Percentiles rank a stretch among this genome's conserved stretches.
phyloP scores from a whole-genome alignment of 1,284 basidiomycete genomes.

The Volvariella volvacea region DNA sequence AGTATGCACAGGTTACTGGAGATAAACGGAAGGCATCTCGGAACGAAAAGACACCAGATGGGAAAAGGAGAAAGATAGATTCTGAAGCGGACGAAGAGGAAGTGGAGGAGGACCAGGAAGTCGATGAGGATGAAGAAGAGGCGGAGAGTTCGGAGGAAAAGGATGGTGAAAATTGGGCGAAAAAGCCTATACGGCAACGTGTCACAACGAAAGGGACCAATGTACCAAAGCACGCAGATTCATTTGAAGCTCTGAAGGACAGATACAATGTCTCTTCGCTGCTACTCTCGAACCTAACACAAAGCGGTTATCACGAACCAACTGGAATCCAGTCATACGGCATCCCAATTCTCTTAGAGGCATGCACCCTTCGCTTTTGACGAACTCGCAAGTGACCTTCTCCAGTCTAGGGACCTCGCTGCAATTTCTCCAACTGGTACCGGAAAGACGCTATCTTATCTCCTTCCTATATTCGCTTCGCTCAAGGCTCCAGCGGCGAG shows the following conservation, averaged over 20 bases:
- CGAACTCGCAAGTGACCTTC: constrained; percentile 6
- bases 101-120: constrained; percentile 15
- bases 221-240: constrained; percentile 50
- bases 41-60: constrained; percentile 16
- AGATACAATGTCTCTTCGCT: constrained; percentile 51
- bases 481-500: constrained; percentile 58
- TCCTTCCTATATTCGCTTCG: constrained; percentile 72
- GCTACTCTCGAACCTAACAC: constrained; percentile 54
- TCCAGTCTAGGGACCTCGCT: constrained; percentile 70
- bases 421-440: constrained; percentile 94
- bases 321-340: constrained; percentile 73
- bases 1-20: constrained; percentile 57
- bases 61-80: constrained; percentile 31
- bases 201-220: constrained; percentile 65
- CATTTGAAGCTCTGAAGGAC: constrained; percentile 51
- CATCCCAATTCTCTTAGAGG: constrained; percentile 69
- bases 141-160: neutral
- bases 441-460: constrained; percentile 89
- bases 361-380: constrained; percentile 21
- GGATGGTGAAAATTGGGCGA: constrained; percentile 14
- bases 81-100: constrained; percentile 24
- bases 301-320: constrained; percentile 54
- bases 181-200: constrained; percentile 39
- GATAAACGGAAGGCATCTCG: constrained; percentile 39
- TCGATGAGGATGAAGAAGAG: constrained; percentile 14